Base-by-base conservation (phyloP, 768 basidiomycete genomes). In the Megacollybia marginata region DNA sequence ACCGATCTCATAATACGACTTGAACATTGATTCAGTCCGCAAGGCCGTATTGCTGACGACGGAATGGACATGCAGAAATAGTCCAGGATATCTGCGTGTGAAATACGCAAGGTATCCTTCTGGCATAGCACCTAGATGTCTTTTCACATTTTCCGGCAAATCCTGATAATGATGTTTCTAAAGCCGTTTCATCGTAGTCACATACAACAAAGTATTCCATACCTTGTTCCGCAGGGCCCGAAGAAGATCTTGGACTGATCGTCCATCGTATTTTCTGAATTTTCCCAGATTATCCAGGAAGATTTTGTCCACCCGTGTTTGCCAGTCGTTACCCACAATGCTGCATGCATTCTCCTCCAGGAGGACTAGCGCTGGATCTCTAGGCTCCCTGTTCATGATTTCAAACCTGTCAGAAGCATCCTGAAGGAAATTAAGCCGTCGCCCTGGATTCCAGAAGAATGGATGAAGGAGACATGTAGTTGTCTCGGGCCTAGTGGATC, bases 401-500 rank as follows among this genome's bases (percentile, higher is more conserved):
- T 98, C 96, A 64, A 98, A 99, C 5, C 94, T 81, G 66, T 98
- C 95, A 0, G 93, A 96, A 0, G 93, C 91, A 54, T 98, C 96
- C 65, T 95, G 94, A n/a, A 99, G 72, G 76, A 99, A 99, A 46
- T 79, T 82, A 5, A 99, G 70, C 38, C 95, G 79, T 50, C 87
- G 82, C 8, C 77, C 84, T 0, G 93, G 70, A 48, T 92, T 85
- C 96, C 96, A 99, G 73, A 97, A 99, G 74, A 89, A 95, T 0
- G 96, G 96, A 68, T 98, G 95, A 18, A 88, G 69, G 16, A 98
- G 74, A 65, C 87, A 88, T n/a, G 80, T 80, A 11, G 79, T 80
- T 7, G 94, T 95, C 55, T 93, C 86, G 1, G 94, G 96, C 60
- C 95, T 92, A 58, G 7, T 8, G 33, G 19, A 43, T 18, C 18